Base-by-base conservation (phyloP, 2,329 filamentous ascomycete genomes). In the Aspergillus ibericus region DNA sequence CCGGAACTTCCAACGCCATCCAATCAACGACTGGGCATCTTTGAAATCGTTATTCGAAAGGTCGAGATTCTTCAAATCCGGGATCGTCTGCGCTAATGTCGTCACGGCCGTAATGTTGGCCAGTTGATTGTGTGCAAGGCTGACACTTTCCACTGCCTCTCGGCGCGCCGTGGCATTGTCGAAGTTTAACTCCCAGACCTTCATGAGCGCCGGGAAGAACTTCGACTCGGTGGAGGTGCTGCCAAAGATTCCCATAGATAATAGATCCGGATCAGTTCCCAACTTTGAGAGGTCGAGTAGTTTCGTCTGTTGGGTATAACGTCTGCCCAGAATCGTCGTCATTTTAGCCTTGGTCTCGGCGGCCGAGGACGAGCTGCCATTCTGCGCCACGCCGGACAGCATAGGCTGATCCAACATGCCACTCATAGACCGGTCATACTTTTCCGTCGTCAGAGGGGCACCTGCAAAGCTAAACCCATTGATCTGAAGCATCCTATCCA, bases 141-240 rank as follows among this genome's bases (percentile, higher is more conserved):
- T 91, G 67, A 98, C 88, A 70, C 91, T 93, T 63, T 88, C 81
- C 50, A 99, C 88, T 4, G 89, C 88, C 48, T 92, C 88, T 51
- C 87, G 84, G 73, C 93, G 93, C 51, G 89, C 87, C 60, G 88
- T 81, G 12, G 83, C 72, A 2, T 84, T 88, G 65, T 88, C 87
- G 78, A 96, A 96, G 16, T 89, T 83, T 60, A 85, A 80, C 54
- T 96, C 88, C 72, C 91, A 92, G 48, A 97, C 87, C 59, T 86
- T 87, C 90, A 98, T 96, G 61, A 98, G 82, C 1, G 91, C 93
- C 53, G 90, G 91, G 77, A 98, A 97, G 62, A 96, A 90, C 74
- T 97, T 99, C 63, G 89, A 85, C 47, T 90, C 87, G 1, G 87
- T 88, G 3, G 88, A 86, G 59, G 83, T 85, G 59, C 80, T 85